These are phyloP conservation scores for Ceratocystis harringtonii DNA, from an alignment of 2,329 filamentous ascomycete genomes.

Conservation along the genomic window DNA sequence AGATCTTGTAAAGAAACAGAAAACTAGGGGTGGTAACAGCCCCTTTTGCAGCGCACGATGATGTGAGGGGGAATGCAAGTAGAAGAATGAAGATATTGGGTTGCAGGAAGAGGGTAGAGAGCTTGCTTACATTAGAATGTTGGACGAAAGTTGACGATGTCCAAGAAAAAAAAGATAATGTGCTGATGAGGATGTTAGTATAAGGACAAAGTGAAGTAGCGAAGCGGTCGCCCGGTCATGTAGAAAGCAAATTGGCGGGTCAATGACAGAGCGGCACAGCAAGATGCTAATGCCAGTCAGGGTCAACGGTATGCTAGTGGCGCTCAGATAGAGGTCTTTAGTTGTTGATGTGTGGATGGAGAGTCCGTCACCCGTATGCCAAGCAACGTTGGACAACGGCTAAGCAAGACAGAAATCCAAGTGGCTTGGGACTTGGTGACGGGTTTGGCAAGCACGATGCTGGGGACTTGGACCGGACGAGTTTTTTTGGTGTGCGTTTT, in stretches of 20 bases:
- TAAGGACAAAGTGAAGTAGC: background rate
- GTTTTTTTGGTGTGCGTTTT: background rate
- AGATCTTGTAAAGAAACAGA: background rate
- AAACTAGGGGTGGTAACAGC: background rate
- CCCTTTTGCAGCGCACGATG: constrained; percentile 4
- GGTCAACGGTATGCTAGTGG: no score
- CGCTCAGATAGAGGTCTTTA: no score
- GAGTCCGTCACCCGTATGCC: background rate
- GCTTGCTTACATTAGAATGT: background rate
- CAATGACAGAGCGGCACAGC: background rate
- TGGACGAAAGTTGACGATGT: no score
- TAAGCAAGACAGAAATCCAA: background rate
- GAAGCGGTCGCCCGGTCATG: background rate
- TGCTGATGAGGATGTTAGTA: no score
- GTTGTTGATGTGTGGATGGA: no score
- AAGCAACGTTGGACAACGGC: constrained; percentile 1
- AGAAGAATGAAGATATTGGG: background rate
- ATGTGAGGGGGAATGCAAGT: background rate
- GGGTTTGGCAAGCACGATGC: background rate
- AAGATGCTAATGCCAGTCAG: no score
- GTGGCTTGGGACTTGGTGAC: background rate
- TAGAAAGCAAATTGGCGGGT: background rate
- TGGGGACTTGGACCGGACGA: background rate
- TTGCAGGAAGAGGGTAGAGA: background rate
- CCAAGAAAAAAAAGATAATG: no score